Evolutionary conservation across 371 early-diverging fungal genomes (phyloP).

Genomic region (Chytridium lagenaria): DNA sequence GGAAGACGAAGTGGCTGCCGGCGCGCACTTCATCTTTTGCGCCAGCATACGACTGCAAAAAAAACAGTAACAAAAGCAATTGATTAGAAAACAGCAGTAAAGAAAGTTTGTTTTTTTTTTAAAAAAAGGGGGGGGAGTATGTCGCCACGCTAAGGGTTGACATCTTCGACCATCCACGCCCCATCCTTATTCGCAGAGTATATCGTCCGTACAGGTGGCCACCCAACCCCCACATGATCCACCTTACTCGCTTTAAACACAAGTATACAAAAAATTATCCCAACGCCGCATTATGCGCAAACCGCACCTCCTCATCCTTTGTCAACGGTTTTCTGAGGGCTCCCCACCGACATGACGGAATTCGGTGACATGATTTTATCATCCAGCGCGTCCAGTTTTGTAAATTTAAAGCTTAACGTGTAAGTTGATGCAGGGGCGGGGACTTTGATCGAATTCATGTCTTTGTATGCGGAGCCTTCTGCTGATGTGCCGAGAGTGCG

Average conservation of each 20-base stretch:
- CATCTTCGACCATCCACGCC: constrained; percentile 36
- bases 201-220: constrained; percentile 34
- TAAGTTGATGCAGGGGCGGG: constrained; percentile 30
- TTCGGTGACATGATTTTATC: constrained; percentile 10
- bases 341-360: neutral
- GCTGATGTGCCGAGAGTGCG: constrained; percentile 12
- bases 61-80: neutral
- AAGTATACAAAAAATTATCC: constrained; percentile 78
- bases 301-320: constrained; percentile 33
- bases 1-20: neutral
- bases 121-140: no score
- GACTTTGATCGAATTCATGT: constrained; percentile 25
- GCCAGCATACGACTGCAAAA: neutral
- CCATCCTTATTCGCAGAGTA: constrained; percentile 36
- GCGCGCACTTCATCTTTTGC: neutral
- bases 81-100: neutral
- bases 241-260: constrained; percentile 71
- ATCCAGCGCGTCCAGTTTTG: constrained; percentile 58
- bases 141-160: constrained; percentile 48
- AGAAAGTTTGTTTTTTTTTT: no score
- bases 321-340: neutral
- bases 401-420: constrained; percentile 62
- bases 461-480: constrained; percentile 39
- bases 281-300: constrained; percentile 69
- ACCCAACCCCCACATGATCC: constrained; percentile 49